phyloP scores from a whole-genome alignment of 2,329 filamentous ascomycete genomes.

The Cucurbitaria berberidis region DNA sequence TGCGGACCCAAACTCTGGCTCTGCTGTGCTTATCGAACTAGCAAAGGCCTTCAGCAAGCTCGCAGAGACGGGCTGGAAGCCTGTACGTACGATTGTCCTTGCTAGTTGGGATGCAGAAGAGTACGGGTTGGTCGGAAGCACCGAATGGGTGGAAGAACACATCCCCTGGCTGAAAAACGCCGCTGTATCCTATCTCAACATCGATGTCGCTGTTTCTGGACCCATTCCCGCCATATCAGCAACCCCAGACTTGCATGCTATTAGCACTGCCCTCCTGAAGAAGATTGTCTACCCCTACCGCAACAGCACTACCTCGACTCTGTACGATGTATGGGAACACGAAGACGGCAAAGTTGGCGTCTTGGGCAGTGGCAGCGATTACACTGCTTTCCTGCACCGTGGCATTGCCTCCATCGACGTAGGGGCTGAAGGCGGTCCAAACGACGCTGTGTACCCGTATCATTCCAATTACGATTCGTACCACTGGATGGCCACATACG shows the following conservation, averaged over 20 bases:
- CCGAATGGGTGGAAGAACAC: constrained; percentile 59
- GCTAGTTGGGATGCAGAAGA: constrained; percentile 54
- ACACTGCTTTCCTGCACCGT: constrained; percentile 55
- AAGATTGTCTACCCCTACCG: constrained; percentile 51
- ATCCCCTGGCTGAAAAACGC: constrained; percentile 54
- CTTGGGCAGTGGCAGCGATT: constrained; percentile 56
- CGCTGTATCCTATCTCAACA: constrained; percentile 58
- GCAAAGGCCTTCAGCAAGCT: constrained; percentile 58
- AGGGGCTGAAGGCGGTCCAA: constrained; percentile 46
- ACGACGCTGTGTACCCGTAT: constrained; percentile 56
- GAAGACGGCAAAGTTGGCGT: constrained; percentile 49
- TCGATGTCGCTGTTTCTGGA: constrained; percentile 58
- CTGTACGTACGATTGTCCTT: constrained; percentile 57
- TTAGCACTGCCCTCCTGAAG: constrained; percentile 47
- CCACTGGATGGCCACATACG: constrained; percentile 60
- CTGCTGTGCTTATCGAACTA: constrained; percentile 58
- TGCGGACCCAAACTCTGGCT: constrained; percentile 60
- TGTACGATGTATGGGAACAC: constrained; percentile 55
- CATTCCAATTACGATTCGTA: constrained; percentile 57
- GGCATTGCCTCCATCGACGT: constrained; percentile 54
- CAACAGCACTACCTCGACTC: constrained; percentile 47
- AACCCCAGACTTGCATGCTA: constrained; percentile 50
- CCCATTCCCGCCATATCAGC: constrained; percentile 49
- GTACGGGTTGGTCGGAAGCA: constrained; percentile 49
- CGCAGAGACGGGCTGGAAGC: constrained; percentile 58